Conservation (phyloP, 2,329 filamentous ascomycete species). For the Cytospora piceicola region DNA sequence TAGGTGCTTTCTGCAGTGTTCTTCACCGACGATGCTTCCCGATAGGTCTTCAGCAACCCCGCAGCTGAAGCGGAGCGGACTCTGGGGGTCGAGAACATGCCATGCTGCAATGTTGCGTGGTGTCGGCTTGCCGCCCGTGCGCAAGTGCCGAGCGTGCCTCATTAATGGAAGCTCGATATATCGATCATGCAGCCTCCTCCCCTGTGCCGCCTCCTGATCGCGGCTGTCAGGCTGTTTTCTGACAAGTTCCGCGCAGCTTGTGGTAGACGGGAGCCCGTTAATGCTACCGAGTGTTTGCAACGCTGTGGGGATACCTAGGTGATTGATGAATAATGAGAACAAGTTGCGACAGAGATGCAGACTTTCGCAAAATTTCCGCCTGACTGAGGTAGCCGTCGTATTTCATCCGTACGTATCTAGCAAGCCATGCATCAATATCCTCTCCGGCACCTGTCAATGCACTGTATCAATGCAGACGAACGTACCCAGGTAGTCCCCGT, state of each 20-base stretch:
- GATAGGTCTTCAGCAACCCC: background rate
- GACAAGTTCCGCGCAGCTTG: background rate
- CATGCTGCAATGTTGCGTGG: background rate
- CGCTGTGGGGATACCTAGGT: background rate
- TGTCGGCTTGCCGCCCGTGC: slow-evolving; percentile 6
- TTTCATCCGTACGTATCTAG: background rate
- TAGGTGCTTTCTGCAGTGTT: background rate
- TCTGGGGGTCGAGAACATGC: background rate
- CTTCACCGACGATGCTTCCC: background rate
- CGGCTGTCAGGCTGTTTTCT: background rate
- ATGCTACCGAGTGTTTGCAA: background rate
- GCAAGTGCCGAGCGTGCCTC: slow-evolving; percentile 12
- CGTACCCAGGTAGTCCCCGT: background rate
- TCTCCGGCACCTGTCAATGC: background rate
- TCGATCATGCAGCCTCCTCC: slow-evolving; percentile 3
- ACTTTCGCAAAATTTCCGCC: background rate
- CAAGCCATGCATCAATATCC: slow-evolving; percentile 4
- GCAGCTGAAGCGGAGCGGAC: background rate
- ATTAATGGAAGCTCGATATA: slow-evolving; percentile 8
- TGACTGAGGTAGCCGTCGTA: too few relatives aligned
- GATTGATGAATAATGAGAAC: background rate
- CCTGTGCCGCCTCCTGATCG: background rate
- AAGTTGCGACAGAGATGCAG: background rate
- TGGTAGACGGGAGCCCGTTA: background rate
- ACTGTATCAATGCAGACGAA: background rate